These are phyloP conservation scores for Pseudozyma tsukubaensis DNA, from an alignment of 1,284 basidiomycete species.

Conservation along the genomic window DNA sequence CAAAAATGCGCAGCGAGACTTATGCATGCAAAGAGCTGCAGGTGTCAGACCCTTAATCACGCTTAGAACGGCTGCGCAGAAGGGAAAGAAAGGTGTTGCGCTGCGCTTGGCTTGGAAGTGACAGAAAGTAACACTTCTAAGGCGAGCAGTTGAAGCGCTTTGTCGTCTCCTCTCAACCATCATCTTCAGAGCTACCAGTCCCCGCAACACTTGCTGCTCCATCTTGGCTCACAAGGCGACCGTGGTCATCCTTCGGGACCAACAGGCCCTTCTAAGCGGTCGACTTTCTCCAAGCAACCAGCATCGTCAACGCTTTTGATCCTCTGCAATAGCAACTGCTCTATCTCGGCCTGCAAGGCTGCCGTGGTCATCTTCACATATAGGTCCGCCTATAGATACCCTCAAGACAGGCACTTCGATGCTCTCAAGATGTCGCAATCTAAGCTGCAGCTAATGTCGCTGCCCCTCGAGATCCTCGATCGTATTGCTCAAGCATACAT, in stretches of 20 bases:
- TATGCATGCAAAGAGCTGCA: slow-evolving; percentile 13
- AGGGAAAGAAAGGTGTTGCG: background rate
- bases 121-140: no score
- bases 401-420: background rate
- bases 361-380: no score
- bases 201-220: background rate
- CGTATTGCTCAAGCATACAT: slow-evolving; percentile 27
- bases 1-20: no score
- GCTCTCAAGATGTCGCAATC: slow-evolving; percentile 3
- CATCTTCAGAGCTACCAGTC: background rate
- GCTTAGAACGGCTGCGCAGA: background rate
- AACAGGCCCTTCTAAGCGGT: no score
- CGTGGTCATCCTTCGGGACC: background rate
- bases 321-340: no score
- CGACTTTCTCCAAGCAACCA: no score
- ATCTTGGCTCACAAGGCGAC: background rate
- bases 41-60: slow-evolving; percentile 9
- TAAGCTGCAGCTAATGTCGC: slow-evolving; percentile 4
- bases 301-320: no score
- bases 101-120: no score
- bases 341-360: no score
- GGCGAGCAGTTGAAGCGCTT: no score
- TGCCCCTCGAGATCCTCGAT: slow-evolving; percentile 34
- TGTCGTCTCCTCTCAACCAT: no score
- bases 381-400: background rate